Percentiles rank a stretch among this genome's conserved stretches.
phyloP scores from a whole-genome alignment of 73 alveolate genomes.

The Symbiodinium pilosum region DNA sequence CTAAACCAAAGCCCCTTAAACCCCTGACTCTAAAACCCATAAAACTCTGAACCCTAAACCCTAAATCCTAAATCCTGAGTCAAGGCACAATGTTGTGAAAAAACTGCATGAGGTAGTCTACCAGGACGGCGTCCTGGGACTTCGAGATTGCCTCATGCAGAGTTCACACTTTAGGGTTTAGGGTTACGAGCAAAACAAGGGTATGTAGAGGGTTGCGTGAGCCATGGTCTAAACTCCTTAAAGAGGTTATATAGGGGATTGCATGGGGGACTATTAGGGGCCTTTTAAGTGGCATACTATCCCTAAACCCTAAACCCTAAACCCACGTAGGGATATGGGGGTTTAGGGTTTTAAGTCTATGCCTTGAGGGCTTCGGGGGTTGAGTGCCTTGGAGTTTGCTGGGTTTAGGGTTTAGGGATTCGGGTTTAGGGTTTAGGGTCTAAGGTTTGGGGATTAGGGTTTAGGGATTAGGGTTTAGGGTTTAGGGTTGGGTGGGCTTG shows the following conservation, averaged over 20 bases:
- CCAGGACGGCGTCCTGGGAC: constrained; percentile 76
- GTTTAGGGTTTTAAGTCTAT: background rate
- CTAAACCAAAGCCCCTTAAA: too few relatives aligned
- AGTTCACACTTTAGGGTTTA: background rate
- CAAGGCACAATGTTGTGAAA: constrained; percentile 82
- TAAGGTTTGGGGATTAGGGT: background rate
- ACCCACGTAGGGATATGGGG: background rate
- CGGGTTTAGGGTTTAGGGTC: background rate
- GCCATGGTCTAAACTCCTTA: too few relatives aligned
- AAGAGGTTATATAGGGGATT: too few relatives aligned
- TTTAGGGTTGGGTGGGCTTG: background rate
- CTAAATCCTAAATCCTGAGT: background rate
- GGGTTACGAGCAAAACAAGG: too few relatives aligned
- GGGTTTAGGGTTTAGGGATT: background rate
- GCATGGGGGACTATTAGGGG: too few relatives aligned
- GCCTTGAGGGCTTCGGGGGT: background rate
- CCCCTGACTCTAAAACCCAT: background rate
- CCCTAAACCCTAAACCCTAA: background rate
- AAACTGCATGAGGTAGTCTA: constrained; percentile 90
- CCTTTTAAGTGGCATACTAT: too few relatives aligned
- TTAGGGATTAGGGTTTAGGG: background rate
- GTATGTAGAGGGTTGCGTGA: too few relatives aligned
- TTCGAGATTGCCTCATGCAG: constrained; percentile 44
- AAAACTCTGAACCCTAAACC: background rate
- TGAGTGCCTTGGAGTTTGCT: background rate